Evolutionary conservation across 331 rosid species (phyloP), one percentile per base, ranked within the genome.

Genomic region (Cydonia oblonga): DNA sequence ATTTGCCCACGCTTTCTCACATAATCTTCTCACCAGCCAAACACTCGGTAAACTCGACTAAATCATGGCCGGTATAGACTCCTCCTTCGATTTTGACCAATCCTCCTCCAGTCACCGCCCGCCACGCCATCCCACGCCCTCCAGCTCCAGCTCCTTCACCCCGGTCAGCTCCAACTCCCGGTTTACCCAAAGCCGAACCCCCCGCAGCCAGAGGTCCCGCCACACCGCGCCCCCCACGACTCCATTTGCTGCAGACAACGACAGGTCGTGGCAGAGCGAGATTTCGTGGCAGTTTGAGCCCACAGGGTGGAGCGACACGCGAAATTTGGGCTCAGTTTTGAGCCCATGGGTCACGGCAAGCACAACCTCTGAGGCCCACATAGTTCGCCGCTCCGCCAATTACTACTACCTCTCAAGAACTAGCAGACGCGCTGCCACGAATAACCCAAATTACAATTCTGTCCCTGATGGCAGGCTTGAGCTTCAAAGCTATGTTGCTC

Each of bases 271-370:
- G 98, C 87, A 85, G 63, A 79, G 78, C 9, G 95, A 89, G 79
- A 77, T 90, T 73, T 93, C 96, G 4, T 90, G 98, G 97, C 89
- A 90, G 54, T 84, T 87, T 53, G 84, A 84, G 84, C 84, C 98
- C 22, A 78, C 73, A 0, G 90, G 95, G 9, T 84, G 81, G 89
- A 79, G 56, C 0, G 91, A 81, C 19, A 54, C 66, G 38, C 82
- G 78, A 64, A 80, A 69, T 65, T 74, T 89, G 5, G 88, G 95
- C n/a, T 66, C 88, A 18, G 89, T 70, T 81, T 44, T 93, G 18
- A 87, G 84, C 68, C 97, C 92, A 13, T 91, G 97, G 98, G 70
- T 85, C 6, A 60, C 84, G 0, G 25, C 64, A 73, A 60, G 32
- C 49, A 64, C 82, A 18, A 28, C 78, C 3, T 56, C 80, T 0